A percentile compares a stretch with the other conserved stretches of the same genome.
Evolutionary conservation across 805 yeast genomes (phyloP).

Genomic region (Wickerhamomyces sydowiorum): DNA sequence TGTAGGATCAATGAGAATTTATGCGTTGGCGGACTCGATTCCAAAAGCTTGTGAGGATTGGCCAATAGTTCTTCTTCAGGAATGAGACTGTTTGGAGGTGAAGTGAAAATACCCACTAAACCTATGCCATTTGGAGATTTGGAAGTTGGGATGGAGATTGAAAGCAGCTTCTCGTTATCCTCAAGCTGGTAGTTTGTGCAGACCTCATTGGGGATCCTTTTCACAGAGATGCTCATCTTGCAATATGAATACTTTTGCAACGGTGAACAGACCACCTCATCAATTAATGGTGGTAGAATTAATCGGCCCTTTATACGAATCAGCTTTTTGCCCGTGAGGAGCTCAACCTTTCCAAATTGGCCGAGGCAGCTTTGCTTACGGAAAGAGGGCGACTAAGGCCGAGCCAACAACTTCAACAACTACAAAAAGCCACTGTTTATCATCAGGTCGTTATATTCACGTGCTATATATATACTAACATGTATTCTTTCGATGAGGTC

Average conservation of each 20-base stretch:
- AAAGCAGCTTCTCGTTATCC: conserved; percentile 21
- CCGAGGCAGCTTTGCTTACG: no score
- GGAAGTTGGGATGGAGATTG: conserved; percentile 18
- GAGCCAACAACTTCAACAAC: no score
- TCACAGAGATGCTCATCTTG: conserved; percentile 8
- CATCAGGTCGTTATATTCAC: neutral
- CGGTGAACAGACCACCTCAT: no score
- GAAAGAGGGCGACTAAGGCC: no score
- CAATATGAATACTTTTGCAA: no score
- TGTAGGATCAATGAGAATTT: conserved; percentile 63
- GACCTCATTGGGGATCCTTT: conserved; percentile 9
- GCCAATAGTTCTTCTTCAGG: conserved; percentile 13
- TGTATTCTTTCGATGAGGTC: neutral
- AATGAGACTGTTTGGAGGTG: conserved; percentile 24
- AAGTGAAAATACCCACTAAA: conserved; percentile 30
- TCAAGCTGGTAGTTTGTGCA: conserved; percentile 18
- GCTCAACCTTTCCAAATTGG: neutral
- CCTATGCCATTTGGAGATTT: conserved; percentile 23
- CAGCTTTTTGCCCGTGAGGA: neutral
- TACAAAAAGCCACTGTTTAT: neutral
- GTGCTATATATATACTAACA: neutral
- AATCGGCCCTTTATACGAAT: no score
- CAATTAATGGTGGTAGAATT: no score
- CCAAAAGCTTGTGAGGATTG: conserved; percentile 5
- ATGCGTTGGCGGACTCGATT: conserved; percentile 31